Evolutionary conservation across 495 filamentous ascomycete species (phyloP), one percentile per base, ranked within the genome.

Genomic region (Neurospora hispaniola): DNA sequence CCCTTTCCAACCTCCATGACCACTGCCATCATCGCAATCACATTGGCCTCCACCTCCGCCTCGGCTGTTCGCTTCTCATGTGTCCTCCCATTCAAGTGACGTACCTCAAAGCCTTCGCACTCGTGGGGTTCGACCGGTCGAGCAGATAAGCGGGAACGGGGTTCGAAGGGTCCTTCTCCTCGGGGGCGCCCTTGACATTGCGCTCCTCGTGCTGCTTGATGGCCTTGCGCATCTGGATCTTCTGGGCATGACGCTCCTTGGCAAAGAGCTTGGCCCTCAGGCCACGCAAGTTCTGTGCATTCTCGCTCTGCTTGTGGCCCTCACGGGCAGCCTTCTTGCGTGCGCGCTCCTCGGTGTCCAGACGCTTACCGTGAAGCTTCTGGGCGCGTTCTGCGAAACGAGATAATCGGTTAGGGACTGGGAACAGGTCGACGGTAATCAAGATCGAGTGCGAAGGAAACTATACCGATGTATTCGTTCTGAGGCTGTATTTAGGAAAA

Each of bases 211-310:
- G 92, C 73, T 91, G 90, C 82, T 91, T 92, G 88, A 99, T 97
- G 78, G 90, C 86, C 89, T 99, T 98, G 83, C 92, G 92, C 92
- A 99, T 95, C 89, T 98, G 94, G 81, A 99, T 98, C 91, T 99
- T 99, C 85, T 98, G 93, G 78, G 91, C 88, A 83, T 94, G 93
- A 48, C 96, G 88, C 88, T 96, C 92, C 86, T 97, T 92, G 81
- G 93, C 91, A 86, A 97, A 92, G 78, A 97, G 87, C 86, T 99
- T 99, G 78, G 96, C 96, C 74, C 93, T 86, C 76, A 98, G 88
- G 75, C 96, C 96, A 74, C 90, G 90, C 76, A 98, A 88, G 81
- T 94, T 97, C 84, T 98, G 94, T 18, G 96, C 93, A 83, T 97
- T 88, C 76, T 94, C 85, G 68, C 92, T 94, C 71, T 87, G 86